Conservation (phyloP, 495 filamentous ascomycete species). For the Usnea hakonensis region DNA sequence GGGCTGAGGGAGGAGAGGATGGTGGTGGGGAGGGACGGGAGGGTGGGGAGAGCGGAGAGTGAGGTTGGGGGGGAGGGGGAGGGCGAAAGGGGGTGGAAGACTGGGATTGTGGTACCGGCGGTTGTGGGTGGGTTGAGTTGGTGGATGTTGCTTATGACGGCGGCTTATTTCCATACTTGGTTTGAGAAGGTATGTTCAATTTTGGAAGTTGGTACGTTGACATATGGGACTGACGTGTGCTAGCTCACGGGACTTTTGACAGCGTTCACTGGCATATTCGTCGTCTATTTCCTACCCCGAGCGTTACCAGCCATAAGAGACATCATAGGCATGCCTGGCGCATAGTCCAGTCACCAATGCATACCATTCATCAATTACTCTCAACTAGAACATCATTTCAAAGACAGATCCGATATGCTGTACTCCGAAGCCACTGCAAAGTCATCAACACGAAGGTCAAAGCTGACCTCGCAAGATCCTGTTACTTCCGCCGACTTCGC, state of each 20-base stretch:
- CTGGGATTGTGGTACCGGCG: constrained; percentile 35
- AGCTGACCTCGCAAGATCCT: background rate
- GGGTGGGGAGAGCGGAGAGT: constrained; percentile 40
- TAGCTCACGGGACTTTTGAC: constrained; percentile 57
- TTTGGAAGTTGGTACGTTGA: background rate
- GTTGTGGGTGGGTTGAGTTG: constrained; percentile 52
- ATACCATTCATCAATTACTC: background rate
- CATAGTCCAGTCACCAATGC: constrained; percentile 32
- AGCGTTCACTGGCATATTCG: constrained; percentile 59
- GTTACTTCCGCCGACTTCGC: background rate
- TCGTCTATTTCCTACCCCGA: constrained; percentile 70
- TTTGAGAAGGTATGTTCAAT: constrained; percentile 73
- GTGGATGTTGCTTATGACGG: constrained; percentile 81
- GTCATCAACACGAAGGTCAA: background rate
- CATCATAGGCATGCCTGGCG: constrained; percentile 68
- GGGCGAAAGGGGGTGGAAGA: constrained; percentile 40
- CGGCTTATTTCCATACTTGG: constrained; percentile 97
- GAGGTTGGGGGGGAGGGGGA: constrained; percentile 30
- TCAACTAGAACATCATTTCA: background rate
- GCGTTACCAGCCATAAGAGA: constrained; percentile 52
- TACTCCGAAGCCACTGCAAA: background rate
- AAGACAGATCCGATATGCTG: background rate
- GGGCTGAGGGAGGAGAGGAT: constrained; percentile 49
- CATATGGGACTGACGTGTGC: constrained; percentile 25
- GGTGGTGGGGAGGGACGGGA: constrained; percentile 42